Percentiles rank a stretch among this genome's conserved stretches.
phyloP scores from a whole-genome alignment of 371 early-diverging fungal genomes.

The Synchytrium microbalum region DNA sequence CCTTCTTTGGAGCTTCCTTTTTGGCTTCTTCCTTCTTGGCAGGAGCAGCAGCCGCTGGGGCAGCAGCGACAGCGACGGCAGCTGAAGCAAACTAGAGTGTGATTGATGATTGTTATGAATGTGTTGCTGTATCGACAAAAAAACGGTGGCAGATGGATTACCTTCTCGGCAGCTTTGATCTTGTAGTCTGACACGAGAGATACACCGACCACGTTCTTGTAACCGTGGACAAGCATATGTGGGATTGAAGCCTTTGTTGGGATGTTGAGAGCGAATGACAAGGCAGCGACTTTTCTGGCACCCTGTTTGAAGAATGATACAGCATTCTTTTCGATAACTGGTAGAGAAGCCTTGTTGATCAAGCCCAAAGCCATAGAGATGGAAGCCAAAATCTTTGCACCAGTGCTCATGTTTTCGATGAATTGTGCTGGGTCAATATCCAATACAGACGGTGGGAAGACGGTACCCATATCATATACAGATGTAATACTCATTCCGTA shows the following conservation, averaged over 20 bases:
- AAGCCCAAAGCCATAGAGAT: slow-evolving; percentile 89
- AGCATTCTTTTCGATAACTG: slow-evolving; percentile 90
- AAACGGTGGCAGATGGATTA: slow-evolving; percentile 20
- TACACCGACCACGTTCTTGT: slow-evolving; percentile 91
- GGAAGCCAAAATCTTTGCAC: slow-evolving; percentile 84
- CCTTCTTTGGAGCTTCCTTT: not conserved
- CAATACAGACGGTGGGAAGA: slow-evolving; percentile 85
- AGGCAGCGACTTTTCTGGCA: slow-evolving; percentile 81
- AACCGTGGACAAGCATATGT: slow-evolving; percentile 92
- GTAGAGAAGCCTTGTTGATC: slow-evolving; percentile 94
- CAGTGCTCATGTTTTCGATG: slow-evolving; percentile 66
- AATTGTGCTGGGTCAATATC: slow-evolving; percentile 89
- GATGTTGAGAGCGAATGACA: slow-evolving; percentile 90
- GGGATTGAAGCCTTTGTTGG: slow-evolving; percentile 96
- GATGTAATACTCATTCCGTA: slow-evolving; percentile 94
- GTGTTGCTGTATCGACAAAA: not conserved
- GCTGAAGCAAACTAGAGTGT: not conserved
- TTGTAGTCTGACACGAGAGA: slow-evolving; percentile 78
- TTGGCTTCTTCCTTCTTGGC: slow-evolving; percentile 23
- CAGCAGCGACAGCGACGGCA: slow-evolving; percentile 20
- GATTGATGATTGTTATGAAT: too few species aligned
- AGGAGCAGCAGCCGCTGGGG: slow-evolving; percentile 12
- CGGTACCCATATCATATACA: slow-evolving; percentile 91
- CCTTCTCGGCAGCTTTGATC: slow-evolving; percentile 84
- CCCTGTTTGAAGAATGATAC: slow-evolving; percentile 26